These are phyloP conservation scores for Mortierella sp. DNA, from an alignment of 371 early-diverging fungal species.

Conservation along the genomic window DNA sequence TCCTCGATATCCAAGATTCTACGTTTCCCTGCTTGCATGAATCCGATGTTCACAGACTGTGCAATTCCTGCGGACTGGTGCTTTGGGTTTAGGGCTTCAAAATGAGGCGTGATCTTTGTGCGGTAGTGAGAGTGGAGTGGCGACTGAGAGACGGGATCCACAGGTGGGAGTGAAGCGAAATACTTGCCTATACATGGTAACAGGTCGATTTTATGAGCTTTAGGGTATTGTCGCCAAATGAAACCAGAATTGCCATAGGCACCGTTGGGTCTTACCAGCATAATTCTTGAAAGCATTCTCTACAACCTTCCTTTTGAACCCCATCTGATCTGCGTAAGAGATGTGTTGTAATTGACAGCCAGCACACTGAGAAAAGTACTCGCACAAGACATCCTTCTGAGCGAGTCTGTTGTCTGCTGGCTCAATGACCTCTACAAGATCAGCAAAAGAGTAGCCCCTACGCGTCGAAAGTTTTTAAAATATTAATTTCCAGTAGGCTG, in stretches of 20 bases:
- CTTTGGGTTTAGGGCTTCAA: conserved; percentile 56
- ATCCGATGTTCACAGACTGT: conserved; percentile 61
- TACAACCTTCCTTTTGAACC: conserved; percentile 61
- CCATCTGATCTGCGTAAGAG: conserved; percentile 63
- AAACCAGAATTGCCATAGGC: not conserved
- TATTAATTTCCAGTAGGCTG: no score
- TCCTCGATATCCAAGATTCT: conserved; percentile 70
- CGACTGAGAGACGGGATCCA: conserved; percentile 53
- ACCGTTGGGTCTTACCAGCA: conserved; percentile 18
- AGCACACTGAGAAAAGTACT: conserved; percentile 66
- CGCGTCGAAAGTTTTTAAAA: no score
- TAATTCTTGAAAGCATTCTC: conserved; percentile 57
- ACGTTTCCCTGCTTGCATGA: conserved; percentile 60
- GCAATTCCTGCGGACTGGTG: conserved; percentile 49
- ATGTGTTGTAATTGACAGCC: conserved; percentile 74
- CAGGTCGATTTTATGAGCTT: conserved; percentile 28
- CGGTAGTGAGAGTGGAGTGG: conserved; percentile 65
- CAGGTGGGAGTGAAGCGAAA: conserved; percentile 42
- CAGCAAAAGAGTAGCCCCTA: conserved; percentile 66
- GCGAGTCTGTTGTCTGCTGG: conserved; percentile 55
- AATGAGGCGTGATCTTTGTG: conserved; percentile 75
- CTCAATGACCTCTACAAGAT: conserved; percentile 61
- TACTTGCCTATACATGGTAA: conserved; percentile 42
- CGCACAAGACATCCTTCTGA: conserved; percentile 57
- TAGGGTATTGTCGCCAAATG: not conserved